Evolutionary conservation across 2,329 filamentous ascomycete species (phyloP), one percentile per base, ranked within the genome.

Genomic region (Podosphaera fusca): DNA sequence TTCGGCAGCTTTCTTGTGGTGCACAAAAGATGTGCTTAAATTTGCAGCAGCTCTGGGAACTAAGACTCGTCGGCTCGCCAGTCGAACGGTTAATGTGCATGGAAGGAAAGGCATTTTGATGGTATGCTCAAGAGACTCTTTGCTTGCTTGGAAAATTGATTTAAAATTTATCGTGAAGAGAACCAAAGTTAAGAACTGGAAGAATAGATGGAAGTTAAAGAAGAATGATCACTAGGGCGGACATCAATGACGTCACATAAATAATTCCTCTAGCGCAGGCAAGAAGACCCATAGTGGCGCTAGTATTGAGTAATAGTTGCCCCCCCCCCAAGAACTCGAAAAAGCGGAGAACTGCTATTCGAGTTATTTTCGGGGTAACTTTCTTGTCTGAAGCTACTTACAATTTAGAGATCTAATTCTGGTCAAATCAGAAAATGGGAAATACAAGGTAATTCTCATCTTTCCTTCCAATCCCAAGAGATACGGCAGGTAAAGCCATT

Each of bases 1-100:
- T 58, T 81, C 76, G 55, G 74, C 70, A 2, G 73, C 69, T 8
- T 72, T 70, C 69, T 79, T 80, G 52, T 70, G 71, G 7, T 68
- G 61, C 1, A 67, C 66, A 8, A 71, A 60, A 55, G 70, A 71
- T 10, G 74, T 75, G 29, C 47, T 34, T 7, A 50, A 50, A 50
- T 31, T 31, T 50, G 47, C 6, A 9, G 47, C n/a, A 14, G 10
- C 4, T 34, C 47, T 31, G 6, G 21, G 21, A 8, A 30, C 21
- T 9, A 14, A 10, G 31, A 50, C 10, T 31, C 29, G 12, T 31
- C 21, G 29, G 14, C 31, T 30, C 8, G 21, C 31, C 29, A 7
- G 47, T 30, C 29, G 31, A 14, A 50, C 21, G 9, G 47, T 14
- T 50, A 29, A 5, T 50, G 31, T 21, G 21, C 2, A 34, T 30